Percentiles rank a stretch among this genome's conserved stretches.
These are phyloP conservation scores for Wickerhamiella slavikovae DNA, from an alignment of 805 yeast genomes.

Conservation along the genomic window DNA sequence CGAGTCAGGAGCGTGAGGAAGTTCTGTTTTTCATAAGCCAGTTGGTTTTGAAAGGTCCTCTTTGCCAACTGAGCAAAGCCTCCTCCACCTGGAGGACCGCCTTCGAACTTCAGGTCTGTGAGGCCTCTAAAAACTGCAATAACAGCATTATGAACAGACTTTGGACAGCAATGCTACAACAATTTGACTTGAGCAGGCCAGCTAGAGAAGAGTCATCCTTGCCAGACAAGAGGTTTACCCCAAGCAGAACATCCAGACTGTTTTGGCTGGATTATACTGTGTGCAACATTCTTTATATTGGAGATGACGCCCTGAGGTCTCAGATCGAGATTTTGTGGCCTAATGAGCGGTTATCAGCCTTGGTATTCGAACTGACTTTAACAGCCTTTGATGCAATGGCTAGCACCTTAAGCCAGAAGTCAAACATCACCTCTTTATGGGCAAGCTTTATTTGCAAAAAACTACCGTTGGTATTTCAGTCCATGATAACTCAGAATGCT, in stretches of 20 bases:
- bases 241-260: slow-evolving; percentile 6
- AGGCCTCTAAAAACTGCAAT: not conserved
- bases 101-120: not conserved
- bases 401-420: slow-evolving; percentile 18
- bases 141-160: not conserved
- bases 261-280: slow-evolving; percentile 12
- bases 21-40: slow-evolving; percentile 3
- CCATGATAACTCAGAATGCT: slow-evolving; percentile 14
- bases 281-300: slow-evolving; percentile 4
- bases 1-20: slow-evolving; percentile 6
- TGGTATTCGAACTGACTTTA: slow-evolving; percentile 23
- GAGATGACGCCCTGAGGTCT: slow-evolving; percentile 1
- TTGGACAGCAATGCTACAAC: not conserved
- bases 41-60: not conserved
- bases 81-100: slow-evolving; percentile 1
- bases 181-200: not conserved
- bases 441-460: slow-evolving; percentile 25
- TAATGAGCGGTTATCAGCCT: slow-evolving; percentile 9
- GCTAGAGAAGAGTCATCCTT: not conserved
- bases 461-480: slow-evolving; percentile 25
- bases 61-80: not conserved
- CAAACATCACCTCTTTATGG: slow-evolving; percentile 22
- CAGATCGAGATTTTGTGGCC: slow-evolving; percentile 13
- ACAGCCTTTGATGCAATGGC: slow-evolving; percentile 26
- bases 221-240: slow-evolving; percentile 1